These are phyloP conservation scores for Scheffersomyces titani DNA, from an alignment of 1,139 yeast genomes.

Conservation along the genomic window DNA sequence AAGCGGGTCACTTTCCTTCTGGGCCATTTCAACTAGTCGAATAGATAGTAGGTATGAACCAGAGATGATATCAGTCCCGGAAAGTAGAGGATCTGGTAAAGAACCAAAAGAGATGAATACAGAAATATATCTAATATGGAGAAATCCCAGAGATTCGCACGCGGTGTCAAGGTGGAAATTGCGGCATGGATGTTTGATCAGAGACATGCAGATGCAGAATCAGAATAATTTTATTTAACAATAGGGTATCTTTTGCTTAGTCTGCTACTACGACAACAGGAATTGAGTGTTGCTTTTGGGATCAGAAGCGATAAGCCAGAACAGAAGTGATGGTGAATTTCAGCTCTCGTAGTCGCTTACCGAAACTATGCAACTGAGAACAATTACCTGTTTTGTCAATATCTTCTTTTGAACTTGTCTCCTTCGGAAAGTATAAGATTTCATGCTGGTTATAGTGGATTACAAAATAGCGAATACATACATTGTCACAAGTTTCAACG, in stretches of 20 bases:
- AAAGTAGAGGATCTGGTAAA: background rate
- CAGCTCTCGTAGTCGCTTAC: too few relatives aligned
- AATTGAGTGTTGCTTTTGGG: background rate
- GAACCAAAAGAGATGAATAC: background rate
- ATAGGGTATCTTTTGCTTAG: background rate
- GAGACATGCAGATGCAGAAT: background rate
- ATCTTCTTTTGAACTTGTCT: too few relatives aligned
- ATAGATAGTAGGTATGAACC: background rate
- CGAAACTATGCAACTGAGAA: too few relatives aligned
- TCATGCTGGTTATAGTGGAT: too few relatives aligned
- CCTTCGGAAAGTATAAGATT: too few relatives aligned
- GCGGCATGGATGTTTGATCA: background rate
- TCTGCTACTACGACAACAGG: background rate
- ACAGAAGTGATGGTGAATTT: too few relatives aligned
- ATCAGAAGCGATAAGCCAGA: background rate
- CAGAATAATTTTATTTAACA: background rate
- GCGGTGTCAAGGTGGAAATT: background rate
- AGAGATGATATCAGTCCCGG: background rate
- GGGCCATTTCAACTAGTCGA: background rate
- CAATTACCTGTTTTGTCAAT: too few relatives aligned
- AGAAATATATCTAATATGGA: background rate
- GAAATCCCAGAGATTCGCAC: background rate
- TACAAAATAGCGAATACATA: too few relatives aligned
- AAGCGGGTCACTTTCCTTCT: conserved; percentile 13
- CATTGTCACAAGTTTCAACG: background rate